Percentiles rank a stretch among this genome's conserved stretches.
Conservation (phyloP, 2,329 filamentous ascomycete species). For the Penicillium sp. region DNA sequence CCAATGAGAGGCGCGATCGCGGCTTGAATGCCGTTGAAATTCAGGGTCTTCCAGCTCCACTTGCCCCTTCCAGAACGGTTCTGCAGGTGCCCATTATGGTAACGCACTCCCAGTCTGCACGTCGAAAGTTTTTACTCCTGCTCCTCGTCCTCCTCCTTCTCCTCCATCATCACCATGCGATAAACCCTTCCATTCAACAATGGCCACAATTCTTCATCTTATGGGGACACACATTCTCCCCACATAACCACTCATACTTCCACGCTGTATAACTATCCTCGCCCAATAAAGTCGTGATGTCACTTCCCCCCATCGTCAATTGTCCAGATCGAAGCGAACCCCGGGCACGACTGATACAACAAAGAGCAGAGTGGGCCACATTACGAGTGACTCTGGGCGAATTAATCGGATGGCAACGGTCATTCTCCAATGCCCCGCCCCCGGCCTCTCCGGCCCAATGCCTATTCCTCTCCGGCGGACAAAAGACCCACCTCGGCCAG, state of each 20-base stretch:
- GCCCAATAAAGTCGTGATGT: constrained; percentile 13
- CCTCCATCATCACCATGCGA: background rate
- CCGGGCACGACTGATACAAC: constrained; percentile 9
- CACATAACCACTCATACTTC: too few species aligned
- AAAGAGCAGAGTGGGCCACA: too few species aligned
- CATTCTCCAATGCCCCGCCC: too few species aligned
- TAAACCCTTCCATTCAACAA: background rate
- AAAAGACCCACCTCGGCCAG: background rate
- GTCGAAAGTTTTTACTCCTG: background rate
- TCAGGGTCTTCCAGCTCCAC: constrained; percentile 6
- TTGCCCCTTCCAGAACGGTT: constrained; percentile 3
- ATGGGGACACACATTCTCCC: too few species aligned
- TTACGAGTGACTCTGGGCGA: constrained; percentile 5
- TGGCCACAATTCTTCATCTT: constrained; percentile 2
- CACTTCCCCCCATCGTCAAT: constrained; percentile 2
- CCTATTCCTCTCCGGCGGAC: too few species aligned
- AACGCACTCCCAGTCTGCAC: too few species aligned
- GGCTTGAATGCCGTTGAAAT: too few species aligned
- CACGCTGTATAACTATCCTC: background rate
- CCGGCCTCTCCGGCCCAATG: too few species aligned
- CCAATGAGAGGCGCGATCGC: too few species aligned
- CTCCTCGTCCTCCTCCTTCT: background rate
- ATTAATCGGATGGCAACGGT: constrained; percentile 3
- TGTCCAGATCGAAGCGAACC: constrained; percentile 10
- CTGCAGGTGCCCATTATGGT: too few species aligned